A percentile compares a stretch with the other conserved stretches of the same genome.
Conservation (phyloP, 176 grass and related monocot species). For the Zoysia pacifica region DNA sequence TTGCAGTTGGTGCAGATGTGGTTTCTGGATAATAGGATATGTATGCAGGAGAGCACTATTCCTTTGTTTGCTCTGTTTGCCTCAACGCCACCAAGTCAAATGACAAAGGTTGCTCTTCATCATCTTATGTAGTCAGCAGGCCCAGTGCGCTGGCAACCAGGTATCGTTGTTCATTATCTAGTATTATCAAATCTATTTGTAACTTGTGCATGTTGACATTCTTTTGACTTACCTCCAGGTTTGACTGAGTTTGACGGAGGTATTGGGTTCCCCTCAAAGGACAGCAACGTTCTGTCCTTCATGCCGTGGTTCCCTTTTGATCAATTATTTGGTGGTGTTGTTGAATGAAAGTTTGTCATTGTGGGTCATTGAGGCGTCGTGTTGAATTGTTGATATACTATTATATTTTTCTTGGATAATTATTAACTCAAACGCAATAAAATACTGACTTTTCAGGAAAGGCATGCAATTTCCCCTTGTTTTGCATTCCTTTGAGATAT, state of each 20-base stretch:
- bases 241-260: slow-evolving; percentile 30
- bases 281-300: not conserved
- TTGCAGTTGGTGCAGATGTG: too few relatives aligned
- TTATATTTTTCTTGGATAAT: not conserved
- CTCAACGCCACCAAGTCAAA: too few relatives aligned
- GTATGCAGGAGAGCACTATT: too few relatives aligned
- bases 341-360: slow-evolving; percentile 23
- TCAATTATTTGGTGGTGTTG: not conserved
- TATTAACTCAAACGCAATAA: not conserved
- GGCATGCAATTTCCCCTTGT: slow-evolving; percentile 5
- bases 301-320: slow-evolving; percentile 11
- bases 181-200: slow-evolving; percentile 1
- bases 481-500: slow-evolving; percentile 6
- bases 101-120: too few relatives aligned
- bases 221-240: slow-evolving; percentile 11
- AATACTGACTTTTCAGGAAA: not conserved
- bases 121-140: not conserved
- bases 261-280: slow-evolving; percentile 3
- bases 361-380: not conserved
- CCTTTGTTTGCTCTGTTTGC: too few relatives aligned
- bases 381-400: not conserved
- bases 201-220: slow-evolving; percentile 3
- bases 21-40: too few relatives aligned
- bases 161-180: slow-evolving; percentile 34
- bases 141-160: slow-evolving; percentile 30